These are phyloP conservation scores for Bisporella sp. DNA, from an alignment of 2,329 filamentous ascomycete species.

Conservation along the genomic window DNA sequence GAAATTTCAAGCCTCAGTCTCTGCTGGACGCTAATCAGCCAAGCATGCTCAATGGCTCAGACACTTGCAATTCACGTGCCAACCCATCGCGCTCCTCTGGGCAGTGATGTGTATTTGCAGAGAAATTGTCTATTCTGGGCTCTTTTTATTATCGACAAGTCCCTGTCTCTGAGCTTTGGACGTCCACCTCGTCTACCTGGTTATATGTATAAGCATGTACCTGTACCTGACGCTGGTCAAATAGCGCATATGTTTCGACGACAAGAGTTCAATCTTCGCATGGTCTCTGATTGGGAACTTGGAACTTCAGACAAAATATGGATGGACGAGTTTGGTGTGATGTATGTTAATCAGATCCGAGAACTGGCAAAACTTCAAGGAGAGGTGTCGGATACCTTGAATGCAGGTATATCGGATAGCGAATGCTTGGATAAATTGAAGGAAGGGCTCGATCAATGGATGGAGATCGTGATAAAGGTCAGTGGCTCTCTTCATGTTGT, in stretches of 20 bases:
- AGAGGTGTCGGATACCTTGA: neutral
- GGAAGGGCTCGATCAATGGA: neutral
- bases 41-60: slow-evolving; percentile 13
- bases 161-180: slow-evolving; percentile 10
- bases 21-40: slow-evolving; percentile 10
- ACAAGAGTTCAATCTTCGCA: neutral
- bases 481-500: neutral
- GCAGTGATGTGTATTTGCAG: slow-evolving; percentile 2
- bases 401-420: neutral
- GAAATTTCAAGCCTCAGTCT: slow-evolving; percentile 10
- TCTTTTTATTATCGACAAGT: slow-evolving; percentile 11
- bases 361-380: neutral
- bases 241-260: slow-evolving; percentile 1
- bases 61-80: slow-evolving; percentile 8
- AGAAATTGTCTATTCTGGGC: slow-evolving; percentile 11
- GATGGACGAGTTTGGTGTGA: neutral
- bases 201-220: slow-evolving; percentile 8
- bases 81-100: neutral
- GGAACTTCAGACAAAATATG: too few relatives aligned
- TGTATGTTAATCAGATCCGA: neutral
- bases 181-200: slow-evolving; percentile 5
- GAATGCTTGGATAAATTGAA: neutral
- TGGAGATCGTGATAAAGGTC: neutral
- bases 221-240: slow-evolving; percentile 2
- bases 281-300: neutral